Evolutionary conservation across 164 flowering plant species (phyloP), one percentile per base, ranked within the genome.

Genomic region (Taxillus chinensis): DNA sequence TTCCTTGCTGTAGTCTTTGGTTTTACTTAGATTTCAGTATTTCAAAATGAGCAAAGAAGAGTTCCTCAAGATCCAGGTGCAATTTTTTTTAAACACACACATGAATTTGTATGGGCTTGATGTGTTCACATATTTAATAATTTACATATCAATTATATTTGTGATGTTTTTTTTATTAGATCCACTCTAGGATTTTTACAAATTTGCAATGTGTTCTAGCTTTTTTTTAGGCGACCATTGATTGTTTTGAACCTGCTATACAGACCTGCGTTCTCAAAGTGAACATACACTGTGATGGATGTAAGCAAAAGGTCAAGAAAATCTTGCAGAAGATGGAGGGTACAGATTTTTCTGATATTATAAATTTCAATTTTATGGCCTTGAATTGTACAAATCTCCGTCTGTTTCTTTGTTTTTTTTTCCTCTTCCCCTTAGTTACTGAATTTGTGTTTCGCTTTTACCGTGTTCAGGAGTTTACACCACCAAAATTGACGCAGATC

Each of bases 231-330:
- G 8, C 46, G 46, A 9, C 27, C 27, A 27, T 27, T 27, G 27
- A 27, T 27, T 2, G 10, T 43, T 43, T n/a, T 61, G 67, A 50
- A 62, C 70, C 74, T 61, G 63, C 39, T 68, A 61, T 83, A 77
- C 82, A 89, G 96, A 89, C 92, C 62, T 82, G 85, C 72, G 87
- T 78, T 59, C 87, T 89, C 10, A 89, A 86, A 79, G 96, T 89
- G 72, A 81, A 86, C 72, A 86, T 89, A 40, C 91, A 89, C 78
- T 89, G 96, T 74, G 88, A 85, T 70, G 96, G 89, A 52, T 89
- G 96, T 58, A 85, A 83, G 84, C 82, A 79, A 39, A 82, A 86
- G 73, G 96, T 89, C 74, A 89, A 86, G 89, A 89, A 86, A 74
- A 73, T 83, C 74, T 73, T 89, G 72, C 87, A 83, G 62, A 86